These are phyloP conservation scores for Malassezia nana DNA, from an alignment of 1,284 basidiomycete species.

Conservation along the genomic window DNA sequence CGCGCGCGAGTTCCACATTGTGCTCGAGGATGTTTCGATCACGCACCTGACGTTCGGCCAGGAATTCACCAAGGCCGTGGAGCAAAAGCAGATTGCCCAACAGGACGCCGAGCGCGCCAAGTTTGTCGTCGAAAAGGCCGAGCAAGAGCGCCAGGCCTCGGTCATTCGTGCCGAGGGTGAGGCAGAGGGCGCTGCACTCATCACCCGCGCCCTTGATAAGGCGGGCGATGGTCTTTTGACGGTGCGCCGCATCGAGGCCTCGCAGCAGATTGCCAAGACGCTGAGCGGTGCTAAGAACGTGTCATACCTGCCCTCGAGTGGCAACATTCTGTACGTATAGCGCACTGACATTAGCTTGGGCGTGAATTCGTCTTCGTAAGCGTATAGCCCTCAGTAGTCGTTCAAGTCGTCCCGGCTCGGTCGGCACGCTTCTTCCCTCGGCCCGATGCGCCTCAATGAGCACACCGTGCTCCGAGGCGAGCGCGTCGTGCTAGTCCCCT, in stretches of 20 bases:
- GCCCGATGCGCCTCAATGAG: constrained; percentile 7
- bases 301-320: constrained; percentile 50
- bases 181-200: constrained; percentile 75
- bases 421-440: neutral
- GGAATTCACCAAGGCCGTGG: constrained; percentile 68
- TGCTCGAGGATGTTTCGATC: constrained; percentile 93
- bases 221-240: constrained; percentile 92
- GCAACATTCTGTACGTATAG: constrained; percentile 42
- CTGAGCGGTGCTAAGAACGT: constrained; percentile 49
- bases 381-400: neutral
- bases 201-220: constrained; percentile 81
- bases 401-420: neutral
- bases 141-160: constrained; percentile 96
- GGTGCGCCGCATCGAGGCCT: constrained; percentile 92
- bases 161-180: constrained; percentile 98
- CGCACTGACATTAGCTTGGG: constrained; percentile 7
- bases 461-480: constrained; percentile 11
- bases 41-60: constrained; percentile 55
- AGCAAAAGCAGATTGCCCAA: constrained; percentile 94
- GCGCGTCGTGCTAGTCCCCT: constrained; percentile 16
- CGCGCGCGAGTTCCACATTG: constrained; percentile 91
- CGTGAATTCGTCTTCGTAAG: constrained; percentile 7
- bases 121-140: constrained; percentile 90
- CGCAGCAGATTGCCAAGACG: constrained; percentile 75
- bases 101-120: constrained; percentile 90